Percentiles rank a stretch among this genome's conserved stretches.
These are phyloP conservation scores for Alternaria triticina DNA, from an alignment of 2,329 filamentous ascomycete genomes.

Conservation along the genomic window DNA sequence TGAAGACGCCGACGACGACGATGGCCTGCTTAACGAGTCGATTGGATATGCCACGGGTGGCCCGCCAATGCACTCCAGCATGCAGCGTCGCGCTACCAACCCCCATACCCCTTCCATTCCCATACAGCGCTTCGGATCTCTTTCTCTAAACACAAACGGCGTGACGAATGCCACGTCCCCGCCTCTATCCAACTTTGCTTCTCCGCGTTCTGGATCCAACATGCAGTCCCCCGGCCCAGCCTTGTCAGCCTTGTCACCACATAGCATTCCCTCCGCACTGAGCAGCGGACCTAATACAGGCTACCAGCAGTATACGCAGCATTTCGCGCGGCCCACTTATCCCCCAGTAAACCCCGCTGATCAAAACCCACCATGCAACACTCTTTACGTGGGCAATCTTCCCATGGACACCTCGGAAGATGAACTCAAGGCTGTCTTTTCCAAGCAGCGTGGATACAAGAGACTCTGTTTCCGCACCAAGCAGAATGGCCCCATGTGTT, in stretches of 20 bases:
- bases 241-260: conserved; percentile 51
- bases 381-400: conserved; percentile 95
- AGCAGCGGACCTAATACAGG: conserved; percentile 56
- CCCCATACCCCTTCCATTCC: conserved; percentile 76
- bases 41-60: conserved; percentile 77
- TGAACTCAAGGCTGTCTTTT: conserved; percentile 92
- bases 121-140: conserved; percentile 68
- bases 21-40: conserved; percentile 73
- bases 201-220: conserved; percentile 57
- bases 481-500: conserved; percentile 96
- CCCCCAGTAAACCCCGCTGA: conserved; percentile 93
- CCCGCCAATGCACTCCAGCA: conserved; percentile 53
- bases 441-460: conserved; percentile 92
- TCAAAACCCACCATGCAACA: conserved; percentile 97
- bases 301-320: conserved; percentile 63
- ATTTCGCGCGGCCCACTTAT: conserved; percentile 70
- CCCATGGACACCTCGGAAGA: conserved; percentile 93
- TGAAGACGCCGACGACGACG: conserved; percentile 73
- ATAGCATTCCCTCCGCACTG: conserved; percentile 66
- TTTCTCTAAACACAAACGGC: conserved; percentile 72
- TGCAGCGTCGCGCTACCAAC: conserved; percentile 72
- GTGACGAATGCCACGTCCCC: conserved; percentile 58
- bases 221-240: conserved; percentile 57
- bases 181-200: conserved; percentile 60
- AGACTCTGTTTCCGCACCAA: conserved; percentile 94